Evolutionary conservation across 768 basidiomycete species (phyloP).

Genomic region (Gyrodon lividus): DNA sequence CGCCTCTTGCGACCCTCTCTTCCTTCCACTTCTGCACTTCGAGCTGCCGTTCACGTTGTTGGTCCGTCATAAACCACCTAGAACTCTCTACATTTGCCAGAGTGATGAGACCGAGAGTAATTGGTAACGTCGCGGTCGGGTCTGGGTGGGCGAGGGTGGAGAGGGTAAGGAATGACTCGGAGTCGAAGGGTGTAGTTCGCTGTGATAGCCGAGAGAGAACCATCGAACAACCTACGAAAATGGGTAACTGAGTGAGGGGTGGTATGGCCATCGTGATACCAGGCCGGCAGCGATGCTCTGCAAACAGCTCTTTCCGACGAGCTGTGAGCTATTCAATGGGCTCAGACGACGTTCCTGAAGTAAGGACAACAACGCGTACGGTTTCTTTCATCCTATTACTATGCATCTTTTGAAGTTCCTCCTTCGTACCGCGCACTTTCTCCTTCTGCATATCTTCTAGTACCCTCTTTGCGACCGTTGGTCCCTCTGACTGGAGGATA

Average conservation of each 20-base stretch:
- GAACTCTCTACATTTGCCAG: slow-evolving; percentile 79
- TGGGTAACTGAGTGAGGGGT: slow-evolving; percentile 64
- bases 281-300: slow-evolving; percentile 56
- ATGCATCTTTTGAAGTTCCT: slow-evolving; percentile 48
- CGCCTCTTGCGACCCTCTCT: slow-evolving; percentile 41
- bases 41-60: slow-evolving; percentile 50
- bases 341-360: slow-evolving; percentile 3
- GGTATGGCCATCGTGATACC: slow-evolving; percentile 58
- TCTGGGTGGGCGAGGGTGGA: slow-evolving; percentile 70
- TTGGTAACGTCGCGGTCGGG: slow-evolving; percentile 66
- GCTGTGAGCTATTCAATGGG: slow-evolving; percentile 43
- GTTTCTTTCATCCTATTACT: slow-evolving; percentile 45
- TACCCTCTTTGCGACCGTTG: slow-evolving; percentile 33
- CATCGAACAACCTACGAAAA: slow-evolving; percentile 68
- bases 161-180: slow-evolving; percentile 75
- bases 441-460: slow-evolving; percentile 52
- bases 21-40: slow-evolving; percentile 48
- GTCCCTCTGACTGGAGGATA: slow-evolving; percentile 50
- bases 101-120: slow-evolving; percentile 68
- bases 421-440: slow-evolving; percentile 54
- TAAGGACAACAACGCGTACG: slow-evolving; percentile 32
- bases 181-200: slow-evolving; percentile 65
- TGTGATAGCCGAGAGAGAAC: slow-evolving; percentile 54
- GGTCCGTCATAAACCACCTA: slow-evolving; percentile 67
- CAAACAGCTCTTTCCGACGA: slow-evolving; percentile 59